These are phyloP conservation scores for Aethionema arabicum DNA, from an alignment of 345 rosid genomes.

Conservation along the genomic window DNA sequence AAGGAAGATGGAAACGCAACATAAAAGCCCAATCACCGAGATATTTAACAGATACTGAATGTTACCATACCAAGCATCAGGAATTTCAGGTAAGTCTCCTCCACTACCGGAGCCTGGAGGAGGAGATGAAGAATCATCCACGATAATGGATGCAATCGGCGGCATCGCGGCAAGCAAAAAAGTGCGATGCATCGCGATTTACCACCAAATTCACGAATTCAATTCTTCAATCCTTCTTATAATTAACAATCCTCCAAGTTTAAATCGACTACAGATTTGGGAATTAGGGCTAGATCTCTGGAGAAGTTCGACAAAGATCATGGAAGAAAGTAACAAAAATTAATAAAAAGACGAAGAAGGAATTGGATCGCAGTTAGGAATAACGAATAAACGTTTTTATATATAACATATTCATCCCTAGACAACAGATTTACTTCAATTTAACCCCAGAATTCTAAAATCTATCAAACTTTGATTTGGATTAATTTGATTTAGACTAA, in stretches of 20 bases:
- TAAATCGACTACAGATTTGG: not conserved
- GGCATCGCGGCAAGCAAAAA: constrained; percentile 31
- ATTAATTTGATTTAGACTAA: too few species aligned
- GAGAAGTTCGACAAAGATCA: constrained; percentile 22
- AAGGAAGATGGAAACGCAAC: constrained; percentile 81
- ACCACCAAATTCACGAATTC: not conserved
- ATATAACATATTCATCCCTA: too few species aligned
- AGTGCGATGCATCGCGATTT: constrained; percentile 33
- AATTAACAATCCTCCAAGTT: not conserved
- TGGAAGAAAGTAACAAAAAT: not conserved
- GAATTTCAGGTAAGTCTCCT: constrained; percentile 36
- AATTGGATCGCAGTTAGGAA: constrained; percentile 14
- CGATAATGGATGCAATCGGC: constrained; percentile 24
- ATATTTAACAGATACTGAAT: constrained; percentile 91
- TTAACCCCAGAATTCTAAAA: too few species aligned
- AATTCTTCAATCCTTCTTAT: constrained; percentile 4
- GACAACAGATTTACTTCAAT: too few species aligned
- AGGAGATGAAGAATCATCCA: constrained; percentile 35
- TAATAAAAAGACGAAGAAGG: not conserved
- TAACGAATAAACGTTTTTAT: not conserved
- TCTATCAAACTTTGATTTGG: too few species aligned
- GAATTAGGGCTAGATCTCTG: constrained; percentile 28
- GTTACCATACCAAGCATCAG: constrained; percentile 85
- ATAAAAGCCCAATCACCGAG: constrained; percentile 73
- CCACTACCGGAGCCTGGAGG: constrained; percentile 49